These are phyloP conservation scores for Bisporella sp. DNA, from an alignment of 2,329 filamentous ascomycete genomes.

Conservation along the genomic window DNA sequence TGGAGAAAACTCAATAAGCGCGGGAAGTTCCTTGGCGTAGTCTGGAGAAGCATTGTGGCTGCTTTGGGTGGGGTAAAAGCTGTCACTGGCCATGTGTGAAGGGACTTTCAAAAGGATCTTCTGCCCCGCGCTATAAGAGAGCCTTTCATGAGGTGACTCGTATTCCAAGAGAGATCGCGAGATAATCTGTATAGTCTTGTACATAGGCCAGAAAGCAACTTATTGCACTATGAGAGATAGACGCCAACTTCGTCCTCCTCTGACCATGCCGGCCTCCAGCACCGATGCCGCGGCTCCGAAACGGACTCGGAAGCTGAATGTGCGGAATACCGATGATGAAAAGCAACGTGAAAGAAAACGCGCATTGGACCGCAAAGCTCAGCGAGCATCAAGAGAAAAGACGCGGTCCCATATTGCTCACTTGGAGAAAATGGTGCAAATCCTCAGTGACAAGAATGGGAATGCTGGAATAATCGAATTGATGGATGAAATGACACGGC, in stretches of 20 bases:
- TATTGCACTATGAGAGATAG: background rate
- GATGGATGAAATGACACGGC: constrained; percentile 9
- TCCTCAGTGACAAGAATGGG: constrained; percentile 12
- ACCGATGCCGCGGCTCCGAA: background rate
- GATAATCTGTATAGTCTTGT: no score
- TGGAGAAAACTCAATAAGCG: no score
- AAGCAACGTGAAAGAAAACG: constrained; percentile 13
- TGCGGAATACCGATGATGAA: background rate
- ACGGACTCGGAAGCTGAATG: background rate
- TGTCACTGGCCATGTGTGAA: no score
- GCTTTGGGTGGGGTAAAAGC: no score
- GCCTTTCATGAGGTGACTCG: no score
- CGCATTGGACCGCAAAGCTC: constrained; percentile 14
- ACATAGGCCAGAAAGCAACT: no score
- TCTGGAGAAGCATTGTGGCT: no score
- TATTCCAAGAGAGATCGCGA: no score
- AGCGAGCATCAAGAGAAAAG: constrained; percentile 15
- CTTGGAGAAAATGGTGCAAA: constrained; percentile 13
- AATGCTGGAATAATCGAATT: constrained; percentile 9
- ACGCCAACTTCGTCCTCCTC: background rate
- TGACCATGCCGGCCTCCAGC: background rate
- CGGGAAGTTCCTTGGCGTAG: no score
- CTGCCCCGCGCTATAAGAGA: no score
- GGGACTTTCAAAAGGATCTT: no score
- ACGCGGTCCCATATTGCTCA: constrained; percentile 12